These are phyloP conservation scores for Xylaria sp. DNA, from an alignment of 2,329 filamentous ascomycete genomes.

Conservation along the genomic window DNA sequence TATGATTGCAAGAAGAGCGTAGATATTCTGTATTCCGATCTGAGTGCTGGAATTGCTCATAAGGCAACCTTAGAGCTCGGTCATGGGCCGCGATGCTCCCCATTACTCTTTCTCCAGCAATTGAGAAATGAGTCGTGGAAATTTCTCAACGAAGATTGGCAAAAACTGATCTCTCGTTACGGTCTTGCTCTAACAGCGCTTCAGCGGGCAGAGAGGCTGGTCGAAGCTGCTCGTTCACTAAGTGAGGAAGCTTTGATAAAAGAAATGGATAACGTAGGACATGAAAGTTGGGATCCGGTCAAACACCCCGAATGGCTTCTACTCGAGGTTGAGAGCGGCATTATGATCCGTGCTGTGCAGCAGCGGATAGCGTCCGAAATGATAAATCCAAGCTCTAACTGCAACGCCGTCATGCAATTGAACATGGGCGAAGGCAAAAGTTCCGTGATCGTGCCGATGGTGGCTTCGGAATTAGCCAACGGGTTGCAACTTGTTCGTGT, in stretches of 20 bases:
- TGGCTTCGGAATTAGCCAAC: conserved; percentile 58
- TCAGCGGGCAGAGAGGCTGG: conserved; percentile 15
- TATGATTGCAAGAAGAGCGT: conserved; percentile 5
- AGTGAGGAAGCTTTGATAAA: conserved; percentile 11
- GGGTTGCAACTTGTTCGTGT: conserved; percentile 60
- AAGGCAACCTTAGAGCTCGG: conserved; percentile 3
- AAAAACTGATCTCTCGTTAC: neutral
- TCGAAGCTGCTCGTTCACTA: conserved; percentile 11
- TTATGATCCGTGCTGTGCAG: conserved; percentile 30
- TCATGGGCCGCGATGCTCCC: conserved; percentile 20
- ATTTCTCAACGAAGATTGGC: conserved; percentile 1
- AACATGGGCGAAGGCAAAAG: conserved; percentile 59
- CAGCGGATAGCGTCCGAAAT: conserved; percentile 18
- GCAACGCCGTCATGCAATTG: conserved; percentile 26
- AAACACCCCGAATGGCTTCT: conserved; percentile 31
- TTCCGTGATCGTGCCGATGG: conserved; percentile 67
- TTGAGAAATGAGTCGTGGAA: neutral
- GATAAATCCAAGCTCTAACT: conserved; percentile 12
- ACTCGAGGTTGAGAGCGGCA: conserved; percentile 26
- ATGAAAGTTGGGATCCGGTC: conserved; percentile 21
- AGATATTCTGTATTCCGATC: conserved; percentile 8
- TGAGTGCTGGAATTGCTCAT: neutral
- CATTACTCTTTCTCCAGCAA: conserved; percentile 11
- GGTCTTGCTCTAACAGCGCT: conserved; percentile 16
- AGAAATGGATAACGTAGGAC: conserved; percentile 18